phyloP scores from a whole-genome alignment of 176 grass and related monocot species.

The Hordeum marinum region DNA sequence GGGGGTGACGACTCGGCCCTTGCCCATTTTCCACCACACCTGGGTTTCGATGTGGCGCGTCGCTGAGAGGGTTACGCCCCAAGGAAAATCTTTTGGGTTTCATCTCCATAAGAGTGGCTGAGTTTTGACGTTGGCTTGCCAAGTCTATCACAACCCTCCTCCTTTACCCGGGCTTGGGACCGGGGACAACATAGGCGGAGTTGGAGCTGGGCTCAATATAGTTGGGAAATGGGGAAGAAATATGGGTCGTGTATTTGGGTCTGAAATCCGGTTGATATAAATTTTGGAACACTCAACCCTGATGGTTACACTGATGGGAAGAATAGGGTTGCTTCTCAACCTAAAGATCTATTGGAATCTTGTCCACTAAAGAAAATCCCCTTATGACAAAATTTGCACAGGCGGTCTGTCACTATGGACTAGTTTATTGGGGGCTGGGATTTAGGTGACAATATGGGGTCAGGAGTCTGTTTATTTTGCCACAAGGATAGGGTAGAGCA shows the following conservation, averaged over 20 bases:
- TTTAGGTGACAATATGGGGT: background rate
- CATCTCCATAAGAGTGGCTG: too few relatives aligned
- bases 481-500: background rate
- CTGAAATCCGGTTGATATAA: slow-evolving; percentile 6
- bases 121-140: too few relatives aligned
- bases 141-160: too few relatives aligned
- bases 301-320: background rate
- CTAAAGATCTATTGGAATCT: background rate
- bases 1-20: too few relatives aligned
- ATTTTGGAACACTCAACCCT: background rate
- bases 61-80: too few relatives aligned
- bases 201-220: background rate
- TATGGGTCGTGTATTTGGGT: background rate
- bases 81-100: too few relatives aligned
- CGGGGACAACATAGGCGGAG: too few relatives aligned
- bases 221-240: background rate
- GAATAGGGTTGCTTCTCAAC: background rate
- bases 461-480: background rate
- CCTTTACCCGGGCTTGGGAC: too few relatives aligned
- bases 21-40: too few relatives aligned
- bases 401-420: background rate
- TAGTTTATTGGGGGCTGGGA: background rate
- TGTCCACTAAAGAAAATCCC: background rate
- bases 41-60: too few relatives aligned
- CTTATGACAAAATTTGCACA: background rate